These are phyloP conservation scores for Wickerhamomyces strasburgensis DNA, from an alignment of 805 yeast species.

Conservation along the genomic window DNA sequence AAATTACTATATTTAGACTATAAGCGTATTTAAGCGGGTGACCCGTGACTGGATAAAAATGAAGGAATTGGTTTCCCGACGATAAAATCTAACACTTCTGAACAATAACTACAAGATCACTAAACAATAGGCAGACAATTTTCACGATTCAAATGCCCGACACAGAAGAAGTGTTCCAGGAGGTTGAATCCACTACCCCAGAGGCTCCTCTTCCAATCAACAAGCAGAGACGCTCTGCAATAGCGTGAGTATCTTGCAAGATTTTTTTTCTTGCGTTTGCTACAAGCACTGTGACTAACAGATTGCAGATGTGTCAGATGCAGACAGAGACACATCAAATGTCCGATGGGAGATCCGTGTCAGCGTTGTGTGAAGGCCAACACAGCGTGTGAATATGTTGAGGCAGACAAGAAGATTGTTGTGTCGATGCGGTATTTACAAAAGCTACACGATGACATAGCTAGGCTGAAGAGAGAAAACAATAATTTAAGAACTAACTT, in stretches of 20 bases:
- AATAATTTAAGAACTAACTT: constrained; percentile 41
- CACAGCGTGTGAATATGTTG: constrained; percentile 62
- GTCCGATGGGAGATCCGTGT: constrained; percentile 78
- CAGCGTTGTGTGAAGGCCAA: constrained; percentile 51
- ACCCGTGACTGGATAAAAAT: background rate
- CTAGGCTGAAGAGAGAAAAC: constrained; percentile 61
- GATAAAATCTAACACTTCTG: background rate
- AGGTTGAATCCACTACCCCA: background rate
- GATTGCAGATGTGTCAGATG: constrained; percentile 50
- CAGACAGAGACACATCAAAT: constrained; percentile 65
- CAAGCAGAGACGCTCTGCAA: constrained; percentile 20
- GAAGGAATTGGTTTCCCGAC: background rate
- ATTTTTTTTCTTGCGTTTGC: no score
- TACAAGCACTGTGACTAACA: background rate
- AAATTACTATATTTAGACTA: no score
- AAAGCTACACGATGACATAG: constrained; percentile 62
- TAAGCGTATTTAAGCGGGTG: background rate
- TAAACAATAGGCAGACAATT: background rate
- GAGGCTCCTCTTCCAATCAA: constrained; percentile 9
- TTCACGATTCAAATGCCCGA: constrained; percentile 6
- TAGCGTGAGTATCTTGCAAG: constrained; percentile 24
- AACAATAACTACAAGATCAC: background rate
- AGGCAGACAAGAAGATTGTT: constrained; percentile 67
- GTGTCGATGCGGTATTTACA: constrained; percentile 67
- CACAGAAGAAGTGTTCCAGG: constrained; percentile 4